Base-by-base conservation (phyloP, 1,284 basidiomycete genomes). In the Rhodotorula glutinis region DNA sequence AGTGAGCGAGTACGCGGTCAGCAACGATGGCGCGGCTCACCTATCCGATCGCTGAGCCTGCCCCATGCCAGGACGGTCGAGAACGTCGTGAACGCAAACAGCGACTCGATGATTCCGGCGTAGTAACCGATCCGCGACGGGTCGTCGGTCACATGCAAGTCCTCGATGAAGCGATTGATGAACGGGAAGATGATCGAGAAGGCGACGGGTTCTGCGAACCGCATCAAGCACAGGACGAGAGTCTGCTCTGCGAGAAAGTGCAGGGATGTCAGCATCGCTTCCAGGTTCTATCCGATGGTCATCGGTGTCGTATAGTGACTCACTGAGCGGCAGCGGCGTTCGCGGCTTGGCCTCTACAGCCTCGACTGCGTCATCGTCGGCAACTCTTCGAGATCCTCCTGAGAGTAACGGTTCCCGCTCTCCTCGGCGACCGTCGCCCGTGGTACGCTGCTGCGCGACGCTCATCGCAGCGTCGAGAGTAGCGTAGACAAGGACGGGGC, bases 151-250 rank as follows among this genome's bases (percentile, higher is more conserved):
- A 82, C 77, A 13, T 77, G 76, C 4, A 79, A 71, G 60, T 79
- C 78, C 54, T 78, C 78, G 27, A 80, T 74, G 77, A 80, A 79
- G 66, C 79, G 75, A 0, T 53, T 56, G 62, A 83, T 77, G 69
- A 83, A 83, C 7, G 82, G 82, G 63, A 82, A 82, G 71, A 83
- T 82, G 60, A 76, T 62, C 44, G 73, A 67, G 60, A 76, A 76
- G 4, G 72, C 73, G 41, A 76, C 67, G 40, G 75, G 71, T 44
- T 80, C 79, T 17, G 75, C 75, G 52, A 80, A 69, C 17, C 79
- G 75, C 74, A 79, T 78, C 33, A 79, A 68, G 65, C 78, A 80
- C 44, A 81, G 70, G 5, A 80, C 74, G 53, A 76, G 74, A 40
- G 80, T 67, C 69, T 80, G 79, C 38, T 68, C 66, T 68, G 56